Evolutionary conservation across 2,329 filamentous ascomycete genomes (phyloP), one percentile per base, ranked within the genome.

Genomic region (Colletotrichum spaethianum): DNA sequence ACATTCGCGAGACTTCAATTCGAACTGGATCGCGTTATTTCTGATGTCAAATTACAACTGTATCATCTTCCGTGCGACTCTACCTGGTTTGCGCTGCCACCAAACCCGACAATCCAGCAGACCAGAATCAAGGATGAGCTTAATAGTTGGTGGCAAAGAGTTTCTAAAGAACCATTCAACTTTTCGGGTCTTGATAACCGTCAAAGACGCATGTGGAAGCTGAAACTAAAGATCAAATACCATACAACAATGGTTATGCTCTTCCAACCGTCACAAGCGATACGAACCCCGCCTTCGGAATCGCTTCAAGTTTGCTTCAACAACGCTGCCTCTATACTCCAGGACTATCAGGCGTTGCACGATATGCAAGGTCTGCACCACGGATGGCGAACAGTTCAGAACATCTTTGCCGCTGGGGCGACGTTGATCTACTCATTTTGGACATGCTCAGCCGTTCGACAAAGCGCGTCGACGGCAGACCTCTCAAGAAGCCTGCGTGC

Each of bases 371-470:
- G 75, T 12, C 74, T 82, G 18, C 78, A 77, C 42, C 75, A 74
- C 75, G 81, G 74, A 73, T 83, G 82, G 82, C 74, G 80, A 18
- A 80, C 79, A 8, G 80, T 83, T 0, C 82, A 83, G 46, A 80
- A 79, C 8, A 79, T 83, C 8, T 83, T 83, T 59, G 77, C 80
- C 0, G 79, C 82, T 0, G 81, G 82, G 0, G 80, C 81, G 3
- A 83, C 80, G 0, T 77, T 83, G 8, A 78, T 83, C 2, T 83
- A 83, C 70, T 81, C 80, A 12, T 78, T 82, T 52, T 83, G 80
- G 79, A 81, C 79, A 0, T 83, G 79, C 3, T 6, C 70, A 0
- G 62, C 63, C 2, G 76, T 79, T 1, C 75, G 82, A 1, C 76
- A 77, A 16, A 73, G 70, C 0, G 76, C 76, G 1, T 74, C 74